Evolutionary conservation across 495 filamentous ascomycete species (phyloP), one percentile per base, ranked within the genome.

Genomic region (Xylaria palmicola): DNA sequence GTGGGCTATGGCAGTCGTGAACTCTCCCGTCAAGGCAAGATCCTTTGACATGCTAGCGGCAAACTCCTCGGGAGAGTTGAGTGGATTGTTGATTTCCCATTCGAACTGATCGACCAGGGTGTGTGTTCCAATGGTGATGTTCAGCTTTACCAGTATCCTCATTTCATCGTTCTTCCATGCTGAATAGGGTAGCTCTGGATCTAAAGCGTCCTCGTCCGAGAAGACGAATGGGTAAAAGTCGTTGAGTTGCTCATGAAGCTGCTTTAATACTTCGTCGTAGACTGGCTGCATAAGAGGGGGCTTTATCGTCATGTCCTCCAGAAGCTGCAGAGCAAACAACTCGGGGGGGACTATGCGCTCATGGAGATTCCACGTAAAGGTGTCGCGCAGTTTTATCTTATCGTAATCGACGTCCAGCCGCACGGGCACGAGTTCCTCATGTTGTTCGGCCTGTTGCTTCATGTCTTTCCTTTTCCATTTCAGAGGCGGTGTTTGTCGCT

Each of bases 121-220:
- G 71, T 96, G 90, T 62, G 90, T 88, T 2, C 94, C 95, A 72
- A 98, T 97, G 24, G 94, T 98, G 68, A 98, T 97, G 71, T 98
- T 96, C 40, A 98, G 80, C 74, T 97, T 97, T 66, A 98, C 85
- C 19, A 92, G 76, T 30, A 98, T 92, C 56, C 94, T 87, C 93
- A 98, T 97, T 75, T 98, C 94, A 66, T 98, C 95, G 66, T 98
- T 94, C 72, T 97, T 97, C 78, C 97, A 96, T 4, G 94, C 93
- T 40, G 82, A 85, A 71, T 98, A 98, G 2, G 94, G 93, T 10
- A 94, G 79, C 66, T 91, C 88, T 2, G 92, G 90, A 70, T 98
- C 94, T 48, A 97, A 79, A 6, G 94, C 84, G 58, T 95, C 93
- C 65, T 98, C 94, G 52, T 93, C 87, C 47, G 94, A 89, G 72